A percentile compares a stretch with the other conserved stretches of the same genome.
Evolutionary conservation across 169 alveolate species (phyloP).

Genomic region (Eimeria necatrix): DNA sequence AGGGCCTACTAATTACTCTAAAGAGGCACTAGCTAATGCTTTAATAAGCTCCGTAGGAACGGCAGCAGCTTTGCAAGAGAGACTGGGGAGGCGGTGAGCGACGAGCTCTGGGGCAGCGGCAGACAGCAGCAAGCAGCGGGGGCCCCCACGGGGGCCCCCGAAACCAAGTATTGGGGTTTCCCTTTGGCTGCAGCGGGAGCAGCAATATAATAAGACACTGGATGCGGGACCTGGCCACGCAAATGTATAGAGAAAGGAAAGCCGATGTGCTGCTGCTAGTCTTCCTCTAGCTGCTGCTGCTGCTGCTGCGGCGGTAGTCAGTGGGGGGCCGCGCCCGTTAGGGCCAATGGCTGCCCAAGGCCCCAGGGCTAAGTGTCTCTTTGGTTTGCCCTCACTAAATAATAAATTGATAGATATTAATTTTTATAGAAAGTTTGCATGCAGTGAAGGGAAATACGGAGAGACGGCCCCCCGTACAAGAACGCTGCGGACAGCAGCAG

Average conservation of each 20-base stretch:
- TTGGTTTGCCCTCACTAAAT: neutral
- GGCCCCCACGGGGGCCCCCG: constrained; percentile 56
- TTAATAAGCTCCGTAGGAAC: too few relatives aligned
- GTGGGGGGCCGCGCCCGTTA: constrained; percentile 71
- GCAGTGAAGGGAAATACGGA: neutral
- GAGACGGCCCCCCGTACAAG: constrained; percentile 61
- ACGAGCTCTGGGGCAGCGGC: constrained; percentile 18
- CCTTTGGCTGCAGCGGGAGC: neutral
- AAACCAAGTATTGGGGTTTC: neutral
- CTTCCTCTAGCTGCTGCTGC: constrained; percentile 14
- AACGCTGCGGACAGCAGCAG: constrained; percentile 33
- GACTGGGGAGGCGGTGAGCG: constrained; percentile 18
- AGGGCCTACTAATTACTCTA: too few relatives aligned
- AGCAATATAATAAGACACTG: neutral
- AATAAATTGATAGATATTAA: constrained; percentile 24
- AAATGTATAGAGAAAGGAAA: constrained; percentile 33
- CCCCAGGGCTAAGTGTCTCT: constrained; percentile 51
- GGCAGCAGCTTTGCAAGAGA: too few relatives aligned
- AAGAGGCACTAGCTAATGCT: too few relatives aligned
- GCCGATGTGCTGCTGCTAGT: constrained; percentile 8
- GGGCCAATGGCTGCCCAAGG: constrained; percentile 60
- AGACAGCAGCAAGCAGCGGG: constrained; percentile 48
- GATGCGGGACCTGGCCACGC: too few relatives aligned
- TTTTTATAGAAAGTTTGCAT: neutral
- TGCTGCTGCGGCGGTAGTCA: constrained; percentile 51